Evolutionary conservation across 164 flowering plant species (phyloP).

Genomic region (Chimonanthus salicifolius): DNA sequence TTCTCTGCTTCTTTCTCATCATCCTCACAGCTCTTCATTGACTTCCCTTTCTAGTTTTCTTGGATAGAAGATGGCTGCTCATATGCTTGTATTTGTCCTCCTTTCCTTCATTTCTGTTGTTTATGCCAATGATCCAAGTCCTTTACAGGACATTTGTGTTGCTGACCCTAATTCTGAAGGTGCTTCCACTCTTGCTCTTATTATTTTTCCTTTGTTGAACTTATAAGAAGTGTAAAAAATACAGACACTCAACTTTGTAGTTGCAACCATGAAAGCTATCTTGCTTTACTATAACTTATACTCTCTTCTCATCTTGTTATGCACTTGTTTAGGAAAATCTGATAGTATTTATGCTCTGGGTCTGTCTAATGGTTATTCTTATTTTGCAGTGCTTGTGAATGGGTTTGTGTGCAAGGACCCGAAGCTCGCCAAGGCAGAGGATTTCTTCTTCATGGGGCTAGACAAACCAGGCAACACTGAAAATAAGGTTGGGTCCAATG

Average conservation of each 20-base stretch:
- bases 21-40: not conserved
- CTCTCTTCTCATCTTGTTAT: not conserved
- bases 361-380: not conserved
- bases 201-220: too few species aligned
- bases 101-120: conserved; percentile 1
- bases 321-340: not conserved
- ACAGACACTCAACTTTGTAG: too few species aligned
- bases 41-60: not conserved
- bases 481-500: not conserved
- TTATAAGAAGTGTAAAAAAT: too few species aligned
- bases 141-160: conserved; percentile 10
- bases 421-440: not conserved
- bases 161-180: not conserved
- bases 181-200: not conserved
- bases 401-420: not conserved
- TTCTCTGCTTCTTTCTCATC: not conserved
- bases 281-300: too few species aligned
- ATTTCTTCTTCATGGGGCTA: not conserved
- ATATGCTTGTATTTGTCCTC: not conserved
- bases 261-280: too few species aligned
- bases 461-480: not conserved
- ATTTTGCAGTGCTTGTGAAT: not conserved
- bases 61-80: not conserved
- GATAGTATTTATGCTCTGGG: not conserved
- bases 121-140: conserved; percentile 2